A percentile compares a stretch with the other conserved stretches of the same genome.
phyloP scores from a whole-genome alignment of 2,329 filamentous ascomycete genomes.

The Pseudogymnoascus sp. region DNA sequence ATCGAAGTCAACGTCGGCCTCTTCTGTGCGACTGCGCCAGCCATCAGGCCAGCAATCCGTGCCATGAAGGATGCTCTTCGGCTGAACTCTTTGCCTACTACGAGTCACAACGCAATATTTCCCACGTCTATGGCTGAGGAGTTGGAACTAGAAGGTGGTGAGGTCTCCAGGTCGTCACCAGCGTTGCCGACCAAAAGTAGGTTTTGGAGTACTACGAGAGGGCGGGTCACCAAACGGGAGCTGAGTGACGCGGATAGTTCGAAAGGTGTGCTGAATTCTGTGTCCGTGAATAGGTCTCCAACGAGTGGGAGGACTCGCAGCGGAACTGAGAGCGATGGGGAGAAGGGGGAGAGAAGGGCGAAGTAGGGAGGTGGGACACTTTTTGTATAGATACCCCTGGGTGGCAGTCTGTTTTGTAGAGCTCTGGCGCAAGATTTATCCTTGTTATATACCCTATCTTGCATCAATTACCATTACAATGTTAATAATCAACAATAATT shows the following conservation, averaged over 20 bases:
- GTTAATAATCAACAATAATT: neutral
- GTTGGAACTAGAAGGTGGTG: neutral
- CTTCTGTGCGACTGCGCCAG: conserved; percentile 17
- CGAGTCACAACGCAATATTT: neutral
- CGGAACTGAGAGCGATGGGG: neutral
- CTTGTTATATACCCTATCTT: conserved; percentile 2
- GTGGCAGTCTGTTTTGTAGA: neutral
- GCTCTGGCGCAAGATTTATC: neutral
- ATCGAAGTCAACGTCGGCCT: conserved; percentile 16
- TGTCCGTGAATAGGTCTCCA: neutral
- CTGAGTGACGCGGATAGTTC: conserved; percentile 1
- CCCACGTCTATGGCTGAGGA: neutral
- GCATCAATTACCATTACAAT: neutral
- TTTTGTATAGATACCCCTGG: conserved; percentile 2
- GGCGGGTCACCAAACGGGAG: neutral
- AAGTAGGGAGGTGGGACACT: neutral
- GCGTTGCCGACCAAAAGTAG: neutral
- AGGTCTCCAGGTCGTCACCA: neutral
- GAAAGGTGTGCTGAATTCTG: neutral
- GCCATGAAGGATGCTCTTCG: neutral
- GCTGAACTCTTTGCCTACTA: neutral
- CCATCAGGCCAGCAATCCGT: conserved; percentile 15
- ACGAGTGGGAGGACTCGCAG: neutral
- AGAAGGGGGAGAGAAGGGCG: neutral
- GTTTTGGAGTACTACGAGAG: neutral